Base-by-base conservation (phyloP, 306 rosid species). In the Castanea crenata region DNA sequence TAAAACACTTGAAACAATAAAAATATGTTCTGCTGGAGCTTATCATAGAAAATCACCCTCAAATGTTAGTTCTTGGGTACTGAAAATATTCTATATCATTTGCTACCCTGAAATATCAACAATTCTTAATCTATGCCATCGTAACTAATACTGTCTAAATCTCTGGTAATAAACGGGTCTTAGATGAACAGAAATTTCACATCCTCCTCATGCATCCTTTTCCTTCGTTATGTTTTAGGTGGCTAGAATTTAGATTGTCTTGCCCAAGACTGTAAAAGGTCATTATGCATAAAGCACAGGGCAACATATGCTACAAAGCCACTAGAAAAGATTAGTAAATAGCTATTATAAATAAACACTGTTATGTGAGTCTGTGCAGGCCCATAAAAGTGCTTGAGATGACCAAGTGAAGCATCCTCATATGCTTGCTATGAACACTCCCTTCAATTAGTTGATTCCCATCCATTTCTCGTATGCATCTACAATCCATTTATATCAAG, bases 121-220 rank as follows among this genome's bases (percentile, higher is more conserved):
- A 55, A n/a, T 71, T 64, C 68, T 61, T 25, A 25, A 61, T 10
- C 34, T 11, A 23, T 23, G 19, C 3, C 34, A 61, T 27, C 14
- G 4, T 78, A 92, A 90, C 71, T 93, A 94, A 69, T 92, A 87
- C 69, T 86, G 81, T 49, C 54, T 49, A 49, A 5, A 61, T 61
- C 65, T 59, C 65, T 35, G 27, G 13, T 19, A 25, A 61, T 61
- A 29, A 27, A 61, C 3, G 11, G 35, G 32, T 61, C 68, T 25
- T 12, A 25, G 10, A 61, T 61, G 35, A 14, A 35, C 68, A 25
- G 25, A 16, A 59, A 23, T 21, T 59, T 59, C 12, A 20, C 65
- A 59, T 59, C 65, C 25, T 59, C 65, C 65, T 4, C 63, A 20
- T 11, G 65, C 3, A 23, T 11, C 25, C 25, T 23, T 21, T 23